Conservation (phyloP, 164 flowering plant species). For the Macadamia tetraphylla region DNA sequence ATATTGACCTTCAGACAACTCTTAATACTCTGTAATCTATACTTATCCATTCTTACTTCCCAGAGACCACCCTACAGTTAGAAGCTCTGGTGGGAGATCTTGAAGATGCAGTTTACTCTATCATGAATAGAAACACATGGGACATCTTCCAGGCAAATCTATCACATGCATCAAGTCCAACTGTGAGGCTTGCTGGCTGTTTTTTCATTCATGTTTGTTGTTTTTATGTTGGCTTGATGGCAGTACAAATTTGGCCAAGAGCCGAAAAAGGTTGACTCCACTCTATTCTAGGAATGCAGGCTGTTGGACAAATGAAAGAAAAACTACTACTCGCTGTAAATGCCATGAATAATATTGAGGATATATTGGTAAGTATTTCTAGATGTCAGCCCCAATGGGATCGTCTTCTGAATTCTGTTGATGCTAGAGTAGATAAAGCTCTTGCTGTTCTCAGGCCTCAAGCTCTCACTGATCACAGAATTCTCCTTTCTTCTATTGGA, state of each 20-base stretch:
- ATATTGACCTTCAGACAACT: no score
- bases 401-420: slow-evolving; percentile 52
- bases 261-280: neutral
- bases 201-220: neutral
- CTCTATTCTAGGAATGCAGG: slow-evolving; percentile 29
- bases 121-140: slow-evolving; percentile 25
- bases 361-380: slow-evolving; percentile 20
- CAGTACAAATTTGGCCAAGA: neutral
- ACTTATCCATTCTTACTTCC: slow-evolving; percentile 1
- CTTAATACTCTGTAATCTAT: no score
- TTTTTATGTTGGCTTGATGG: neutral
- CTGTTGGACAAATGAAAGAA: slow-evolving; percentile 32
- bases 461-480: slow-evolving; percentile 55
- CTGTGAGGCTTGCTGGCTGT: slow-evolving; percentile 21
- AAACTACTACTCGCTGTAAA: slow-evolving; percentile 36
- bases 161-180: slow-evolving; percentile 15
- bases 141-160: slow-evolving; percentile 21
- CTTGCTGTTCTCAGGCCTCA: slow-evolving; percentile 41
- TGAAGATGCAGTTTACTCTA: slow-evolving; percentile 49
- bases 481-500: slow-evolving; percentile 52
- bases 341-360: slow-evolving; percentile 38
- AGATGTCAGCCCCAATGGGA: slow-evolving; percentile 40
- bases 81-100: slow-evolving; percentile 74
- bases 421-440: slow-evolving; percentile 47
- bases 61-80: slow-evolving; percentile 52